Evolutionary conservation across 768 basidiomycete species (phyloP).

Genomic region (Russula ochroleuca): DNA sequence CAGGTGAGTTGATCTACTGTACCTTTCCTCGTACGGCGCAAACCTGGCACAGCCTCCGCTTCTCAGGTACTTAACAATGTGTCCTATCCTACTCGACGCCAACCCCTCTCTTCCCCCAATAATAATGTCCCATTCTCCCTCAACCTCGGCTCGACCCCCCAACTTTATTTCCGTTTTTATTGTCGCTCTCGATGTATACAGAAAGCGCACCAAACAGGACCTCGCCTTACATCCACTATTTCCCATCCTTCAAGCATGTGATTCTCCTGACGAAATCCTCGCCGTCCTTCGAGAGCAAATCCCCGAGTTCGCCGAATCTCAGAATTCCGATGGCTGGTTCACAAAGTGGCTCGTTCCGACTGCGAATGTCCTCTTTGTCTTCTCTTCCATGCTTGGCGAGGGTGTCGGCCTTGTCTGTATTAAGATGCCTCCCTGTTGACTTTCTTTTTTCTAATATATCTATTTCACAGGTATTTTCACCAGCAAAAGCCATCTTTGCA

Average conservation of each 20-base stretch:
- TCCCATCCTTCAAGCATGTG: not conserved
- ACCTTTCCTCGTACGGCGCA: too few species aligned
- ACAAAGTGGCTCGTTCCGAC: not conserved
- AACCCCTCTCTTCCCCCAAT: not conserved
- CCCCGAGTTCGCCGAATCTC: not conserved
- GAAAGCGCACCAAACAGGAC: not conserved
- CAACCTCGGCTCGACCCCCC: not conserved
- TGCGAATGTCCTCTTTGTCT: not conserved
- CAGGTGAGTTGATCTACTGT: not conserved
- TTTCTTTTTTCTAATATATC: not conserved
- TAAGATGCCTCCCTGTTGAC: too few species aligned
- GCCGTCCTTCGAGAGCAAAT: not conserved
- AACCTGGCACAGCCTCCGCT: not conserved
- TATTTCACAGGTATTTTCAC: not conserved
- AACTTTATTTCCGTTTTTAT: not conserved
- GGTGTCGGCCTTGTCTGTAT: not conserved
- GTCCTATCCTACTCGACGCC: not conserved
- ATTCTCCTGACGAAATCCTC: not conserved
- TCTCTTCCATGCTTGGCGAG: not conserved
- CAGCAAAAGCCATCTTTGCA: not conserved
- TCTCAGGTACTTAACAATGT: not conserved
- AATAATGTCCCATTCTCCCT: not conserved
- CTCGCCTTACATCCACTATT: not conserved
- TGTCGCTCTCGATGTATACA: not conserved
- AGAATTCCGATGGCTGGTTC: not conserved